phyloP scores from a whole-genome alignment of 768 basidiomycete species.

The Rhizopogon sp. region DNA sequence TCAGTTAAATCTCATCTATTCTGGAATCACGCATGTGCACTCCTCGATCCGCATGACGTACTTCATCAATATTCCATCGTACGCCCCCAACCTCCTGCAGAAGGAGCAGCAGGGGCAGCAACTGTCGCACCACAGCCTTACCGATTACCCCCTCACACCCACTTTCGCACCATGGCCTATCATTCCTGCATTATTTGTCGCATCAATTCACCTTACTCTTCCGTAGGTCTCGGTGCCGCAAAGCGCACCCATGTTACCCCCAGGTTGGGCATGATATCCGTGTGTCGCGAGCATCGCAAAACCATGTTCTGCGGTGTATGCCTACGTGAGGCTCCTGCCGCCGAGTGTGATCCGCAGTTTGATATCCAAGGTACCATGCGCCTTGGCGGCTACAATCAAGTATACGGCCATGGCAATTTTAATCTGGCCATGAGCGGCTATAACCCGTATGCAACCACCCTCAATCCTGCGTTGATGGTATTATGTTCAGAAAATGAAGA shows the following conservation, averaged over 20 bases:
- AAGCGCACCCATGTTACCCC: constrained; percentile 42
- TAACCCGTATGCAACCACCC: constrained; percentile 17
- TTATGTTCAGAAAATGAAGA: constrained; percentile 69
- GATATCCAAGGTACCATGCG: constrained; percentile 26
- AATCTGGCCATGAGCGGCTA: constrained; percentile 19
- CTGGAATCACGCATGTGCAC: constrained; percentile 59
- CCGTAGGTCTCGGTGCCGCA: constrained; percentile 44
- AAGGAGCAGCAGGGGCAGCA: constrained; percentile 29
- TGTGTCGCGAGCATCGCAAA: constrained; percentile 65
- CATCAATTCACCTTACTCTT: constrained; percentile 52
- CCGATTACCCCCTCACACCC: constrained; percentile 48
- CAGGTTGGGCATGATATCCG: constrained; percentile 39
- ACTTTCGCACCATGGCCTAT: constrained; percentile 54
- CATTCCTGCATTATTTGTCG: constrained; percentile 65
- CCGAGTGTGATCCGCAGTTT: constrained; percentile 33
- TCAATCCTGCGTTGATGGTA: constrained; percentile 30
- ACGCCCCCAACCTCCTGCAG: constrained; percentile 29
- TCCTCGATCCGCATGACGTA: constrained; percentile 59
- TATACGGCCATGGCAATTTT: constrained; percentile 19
- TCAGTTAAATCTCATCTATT: constrained; percentile 67
- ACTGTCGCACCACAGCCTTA: constrained; percentile 28
- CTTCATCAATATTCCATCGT: constrained; percentile 45
- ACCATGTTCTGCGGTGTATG: constrained; percentile 64
- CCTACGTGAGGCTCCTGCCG: constrained; percentile 53
- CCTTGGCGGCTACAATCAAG: constrained; percentile 27